Conservation (phyloP, 768 basidiomycete genomes). For the Lactifluus hygrophoroides region DNA sequence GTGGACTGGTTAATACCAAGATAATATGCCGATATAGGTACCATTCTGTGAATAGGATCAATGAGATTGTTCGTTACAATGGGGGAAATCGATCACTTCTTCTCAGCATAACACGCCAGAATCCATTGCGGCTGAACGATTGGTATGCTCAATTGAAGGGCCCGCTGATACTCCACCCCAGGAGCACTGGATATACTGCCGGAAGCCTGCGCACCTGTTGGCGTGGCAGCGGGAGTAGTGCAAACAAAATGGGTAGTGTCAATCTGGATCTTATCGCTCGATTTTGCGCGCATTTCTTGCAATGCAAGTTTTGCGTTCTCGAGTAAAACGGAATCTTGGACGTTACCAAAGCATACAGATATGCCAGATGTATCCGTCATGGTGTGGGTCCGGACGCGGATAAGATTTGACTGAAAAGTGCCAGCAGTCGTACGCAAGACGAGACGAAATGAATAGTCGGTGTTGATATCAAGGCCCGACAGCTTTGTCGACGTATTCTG, state of each 20-base stretch:
- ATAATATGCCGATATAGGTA: slow-evolving; percentile 76
- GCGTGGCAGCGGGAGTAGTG: slow-evolving; percentile 73
- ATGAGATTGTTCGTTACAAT: background rate
- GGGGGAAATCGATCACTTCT: slow-evolving; percentile 46
- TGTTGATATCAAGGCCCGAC: slow-evolving; percentile 70
- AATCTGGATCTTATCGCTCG: slow-evolving; percentile 90
- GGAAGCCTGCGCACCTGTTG: slow-evolving; percentile 45
- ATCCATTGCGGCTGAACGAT: slow-evolving; percentile 95
- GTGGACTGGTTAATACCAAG: slow-evolving; percentile 57
- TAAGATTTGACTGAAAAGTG: slow-evolving; percentile 75
- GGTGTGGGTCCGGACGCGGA: slow-evolving; percentile 83
- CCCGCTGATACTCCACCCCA: slow-evolving; percentile 89
- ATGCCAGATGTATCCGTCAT: slow-evolving; percentile 95
- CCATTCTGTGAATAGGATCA: slow-evolving; percentile 49
- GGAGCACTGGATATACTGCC: slow-evolving; percentile 51
- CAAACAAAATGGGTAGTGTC: slow-evolving; percentile 99
- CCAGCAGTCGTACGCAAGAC: slow-evolving; percentile 90
- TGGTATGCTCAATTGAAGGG: slow-evolving; percentile 86
- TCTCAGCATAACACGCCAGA: slow-evolving; percentile 77
- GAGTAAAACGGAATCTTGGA: slow-evolving; percentile 66
- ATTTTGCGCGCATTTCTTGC: slow-evolving; percentile 78
- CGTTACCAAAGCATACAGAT: slow-evolving; percentile 88
- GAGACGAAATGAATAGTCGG: slow-evolving; percentile 92
- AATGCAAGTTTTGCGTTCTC: slow-evolving; percentile 78
- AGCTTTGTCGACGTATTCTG: slow-evolving; percentile 85